phyloP scores from a whole-genome alignment of 495 filamentous ascomycete species.

The Trichoderma reesei region DNA sequence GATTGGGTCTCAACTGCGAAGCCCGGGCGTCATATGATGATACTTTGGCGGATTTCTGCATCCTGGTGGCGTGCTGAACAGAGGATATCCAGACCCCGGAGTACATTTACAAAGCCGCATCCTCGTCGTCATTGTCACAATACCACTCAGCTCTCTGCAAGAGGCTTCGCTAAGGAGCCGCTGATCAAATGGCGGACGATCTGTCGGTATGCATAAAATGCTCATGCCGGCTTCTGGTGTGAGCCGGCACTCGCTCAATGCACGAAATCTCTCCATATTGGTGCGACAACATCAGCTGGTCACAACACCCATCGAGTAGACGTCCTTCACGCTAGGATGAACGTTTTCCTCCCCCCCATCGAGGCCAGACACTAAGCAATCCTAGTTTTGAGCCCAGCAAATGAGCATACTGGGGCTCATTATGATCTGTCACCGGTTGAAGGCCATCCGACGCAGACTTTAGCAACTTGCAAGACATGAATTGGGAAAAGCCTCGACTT shows the following conservation, averaged over 20 bases:
- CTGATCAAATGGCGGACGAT: not conserved
- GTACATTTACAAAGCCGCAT: not conserved
- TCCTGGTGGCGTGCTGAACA: not conserved
- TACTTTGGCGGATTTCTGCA: not conserved
- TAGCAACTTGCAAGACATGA: too few relatives aligned
- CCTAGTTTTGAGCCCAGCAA: too few relatives aligned
- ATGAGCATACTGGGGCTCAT: too few relatives aligned
- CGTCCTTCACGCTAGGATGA: too few relatives aligned
- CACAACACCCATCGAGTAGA: not conserved
- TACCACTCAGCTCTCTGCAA: not conserved
- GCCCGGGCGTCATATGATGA: not conserved
- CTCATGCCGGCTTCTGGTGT: not conserved
- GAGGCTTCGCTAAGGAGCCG: not conserved
- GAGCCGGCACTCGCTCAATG: conserved; percentile 1
- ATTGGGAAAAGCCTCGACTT: too few relatives aligned
- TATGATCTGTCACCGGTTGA: too few relatives aligned
- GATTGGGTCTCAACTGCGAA: not conserved
- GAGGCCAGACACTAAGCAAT: too few relatives aligned
- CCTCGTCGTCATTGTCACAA: not conserved
- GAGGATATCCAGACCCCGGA: conserved; percentile 3
- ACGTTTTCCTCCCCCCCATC: too few relatives aligned
- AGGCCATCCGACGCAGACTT: too few relatives aligned
- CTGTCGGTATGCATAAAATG: not conserved
- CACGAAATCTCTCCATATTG: not conserved
- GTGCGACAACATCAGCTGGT: not conserved